A percentile compares a stretch with the other conserved stretches of the same genome.
Conservation (phyloP, 768 basidiomycete genomes). For the Psilocybe sp. region DNA sequence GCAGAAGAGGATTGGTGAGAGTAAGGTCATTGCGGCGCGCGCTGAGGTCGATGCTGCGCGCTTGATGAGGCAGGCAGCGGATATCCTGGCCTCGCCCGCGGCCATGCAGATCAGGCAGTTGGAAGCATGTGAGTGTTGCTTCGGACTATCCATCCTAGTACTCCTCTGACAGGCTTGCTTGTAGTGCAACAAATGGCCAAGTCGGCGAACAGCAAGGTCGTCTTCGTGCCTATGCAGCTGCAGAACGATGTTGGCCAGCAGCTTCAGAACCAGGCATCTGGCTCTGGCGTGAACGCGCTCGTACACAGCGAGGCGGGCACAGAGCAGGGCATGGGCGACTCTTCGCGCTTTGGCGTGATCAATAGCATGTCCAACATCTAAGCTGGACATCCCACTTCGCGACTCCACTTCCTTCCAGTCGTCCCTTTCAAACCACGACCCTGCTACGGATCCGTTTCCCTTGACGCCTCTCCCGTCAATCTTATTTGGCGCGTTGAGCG, state of each 20-base stretch:
- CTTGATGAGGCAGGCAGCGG: constrained; percentile 95
- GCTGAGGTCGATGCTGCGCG: constrained; percentile 95
- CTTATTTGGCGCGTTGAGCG: too few relatives aligned
- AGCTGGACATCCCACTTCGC: constrained; percentile 6
- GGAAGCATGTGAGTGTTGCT: constrained; percentile 62
- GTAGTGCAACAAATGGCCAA: constrained; percentile 91
- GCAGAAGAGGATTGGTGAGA: constrained; percentile 95
- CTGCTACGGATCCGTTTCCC: too few relatives aligned
- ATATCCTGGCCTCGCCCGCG: constrained; percentile 90
- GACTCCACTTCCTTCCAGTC: background rate
- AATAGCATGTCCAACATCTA: constrained; percentile 47
- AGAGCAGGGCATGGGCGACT: constrained; percentile 29
- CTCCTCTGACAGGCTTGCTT: background rate
- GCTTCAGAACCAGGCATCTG: constrained; percentile 27
- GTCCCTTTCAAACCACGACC: background rate
- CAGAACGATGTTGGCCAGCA: constrained; percentile 69
- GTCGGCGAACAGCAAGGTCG: constrained; percentile 82
- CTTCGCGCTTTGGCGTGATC: constrained; percentile 51
- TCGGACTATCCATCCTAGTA: background rate
- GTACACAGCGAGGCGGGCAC: constrained; percentile 36
- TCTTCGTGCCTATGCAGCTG: constrained; percentile 92
- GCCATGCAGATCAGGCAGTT: constrained; percentile 98
- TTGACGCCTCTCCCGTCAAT: too few relatives aligned
- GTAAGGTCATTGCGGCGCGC: constrained; percentile 92
- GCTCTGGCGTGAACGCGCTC: constrained; percentile 24